These are phyloP conservation scores for Nitzschia inconspicua DNA, from an alignment of 108 stramenopile genomes.

Conservation along the genomic window DNA sequence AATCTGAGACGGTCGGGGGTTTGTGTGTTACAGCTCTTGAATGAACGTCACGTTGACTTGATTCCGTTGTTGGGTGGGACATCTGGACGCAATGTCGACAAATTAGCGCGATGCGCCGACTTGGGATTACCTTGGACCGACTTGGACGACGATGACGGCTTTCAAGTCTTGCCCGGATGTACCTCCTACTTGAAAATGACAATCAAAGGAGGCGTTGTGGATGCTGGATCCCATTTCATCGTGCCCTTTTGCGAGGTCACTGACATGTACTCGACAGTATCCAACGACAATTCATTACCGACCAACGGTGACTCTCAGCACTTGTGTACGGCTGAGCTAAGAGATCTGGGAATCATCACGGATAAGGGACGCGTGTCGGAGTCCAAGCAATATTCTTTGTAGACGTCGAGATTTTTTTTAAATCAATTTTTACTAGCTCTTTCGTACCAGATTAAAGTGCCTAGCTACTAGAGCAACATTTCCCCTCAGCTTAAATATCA, in stretches of 20 bases:
- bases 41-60: conserved; percentile 35
- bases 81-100: conserved; percentile 62
- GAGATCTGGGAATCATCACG: conserved; percentile 61
- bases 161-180: conserved; percentile 57
- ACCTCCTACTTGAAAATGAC: conserved; percentile 50
- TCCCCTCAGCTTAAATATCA: too few species aligned
- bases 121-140: background rate
- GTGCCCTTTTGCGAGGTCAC: conserved; percentile 52
- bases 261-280: conserved; percentile 25
- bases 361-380: conserved; percentile 42
- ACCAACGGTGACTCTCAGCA: conserved; percentile 18
- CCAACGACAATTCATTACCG: background rate
- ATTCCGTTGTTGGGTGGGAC: conserved; percentile 59
- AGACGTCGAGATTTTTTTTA: too few species aligned
- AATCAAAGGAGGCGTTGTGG: conserved; percentile 45
- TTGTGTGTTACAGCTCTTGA: conserved; percentile 67
- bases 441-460: too few species aligned
- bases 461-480: too few species aligned
- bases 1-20: conserved; percentile 50
- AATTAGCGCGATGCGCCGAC: conserved; percentile 38
- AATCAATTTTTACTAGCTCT: too few species aligned
- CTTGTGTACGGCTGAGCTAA: conserved; percentile 39
- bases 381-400: background rate
- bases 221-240: conserved; percentile 71
- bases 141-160: background rate